phyloP scores from a whole-genome alignment of 2,329 filamentous ascomycete species.

The Dactylellina haptotyla region DNA sequence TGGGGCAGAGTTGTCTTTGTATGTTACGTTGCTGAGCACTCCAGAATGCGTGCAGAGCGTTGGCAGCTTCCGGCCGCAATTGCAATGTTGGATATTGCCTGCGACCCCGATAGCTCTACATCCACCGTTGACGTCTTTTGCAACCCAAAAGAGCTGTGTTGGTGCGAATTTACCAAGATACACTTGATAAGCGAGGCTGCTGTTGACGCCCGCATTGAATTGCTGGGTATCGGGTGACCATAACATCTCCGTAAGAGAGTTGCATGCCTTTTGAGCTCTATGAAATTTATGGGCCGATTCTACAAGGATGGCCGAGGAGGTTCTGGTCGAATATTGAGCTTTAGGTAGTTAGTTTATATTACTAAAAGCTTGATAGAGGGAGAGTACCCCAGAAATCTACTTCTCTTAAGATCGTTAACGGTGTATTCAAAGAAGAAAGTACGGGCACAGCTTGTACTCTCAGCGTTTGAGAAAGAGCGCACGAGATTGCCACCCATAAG shows the following conservation, averaged over 20 bases:
- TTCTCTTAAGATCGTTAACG: neutral
- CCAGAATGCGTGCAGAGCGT: constrained; percentile 60
- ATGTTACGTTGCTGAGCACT: constrained; percentile 56
- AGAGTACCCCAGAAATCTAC: constrained; percentile 3
- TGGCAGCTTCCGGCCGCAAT: constrained; percentile 55
- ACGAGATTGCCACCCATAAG: too few relatives aligned
- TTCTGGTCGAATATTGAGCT: neutral
- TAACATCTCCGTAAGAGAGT: neutral
- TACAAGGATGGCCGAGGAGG: neutral
- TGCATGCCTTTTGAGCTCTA: neutral
- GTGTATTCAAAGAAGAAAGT: neutral
- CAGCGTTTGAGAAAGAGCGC: too few relatives aligned
- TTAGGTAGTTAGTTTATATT: neutral
- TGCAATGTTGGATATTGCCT: neutral
- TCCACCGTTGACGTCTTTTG: neutral
- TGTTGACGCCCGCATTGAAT: neutral
- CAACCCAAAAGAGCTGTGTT: neutral
- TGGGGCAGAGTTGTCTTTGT: constrained; percentile 54
- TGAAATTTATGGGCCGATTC: neutral
- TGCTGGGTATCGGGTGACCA: neutral
- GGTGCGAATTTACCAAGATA: neutral
- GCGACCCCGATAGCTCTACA: neutral
- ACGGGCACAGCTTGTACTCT: neutral
- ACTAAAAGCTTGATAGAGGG: neutral
- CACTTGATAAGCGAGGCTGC: neutral